Evolutionary conservation across 2,329 filamentous ascomycete species (phyloP), one percentile per base, ranked within the genome.

Genomic region (Leptoxyphium fumago): DNA sequence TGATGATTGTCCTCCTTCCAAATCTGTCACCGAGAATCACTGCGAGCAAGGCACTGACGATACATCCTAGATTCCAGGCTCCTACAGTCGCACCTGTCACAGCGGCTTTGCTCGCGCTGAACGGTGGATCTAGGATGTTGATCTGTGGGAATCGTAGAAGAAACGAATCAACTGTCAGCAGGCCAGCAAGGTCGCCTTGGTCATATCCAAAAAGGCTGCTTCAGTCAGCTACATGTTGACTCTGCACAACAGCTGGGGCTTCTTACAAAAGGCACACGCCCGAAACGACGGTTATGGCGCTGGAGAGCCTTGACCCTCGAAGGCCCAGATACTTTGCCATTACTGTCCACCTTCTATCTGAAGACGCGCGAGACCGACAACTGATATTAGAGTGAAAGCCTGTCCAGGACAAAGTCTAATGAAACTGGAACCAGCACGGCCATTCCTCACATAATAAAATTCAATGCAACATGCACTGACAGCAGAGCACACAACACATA

Each of bases 121-220:
- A 51, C 0, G 61, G 62, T 10, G 57, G 54, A 38, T 60, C 57
- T 13, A 60, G 54, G 13, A 61, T 63, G 44, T 67, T 61, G 43
- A 69, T 63, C 40, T 62, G 45, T 5, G 64, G 65, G 41, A 69
- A 68, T 30, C 59, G 52, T 5, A 50, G 53, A 2, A 77, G 64
- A 52, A 83, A 84, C 9, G 71, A 70, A 15, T 71, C 64, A 54
- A 88, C 72, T 2, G 81, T 84, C 45, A 89, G 66, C 50, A 89
- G 77, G 29, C 59, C 55, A 38, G 56, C 59, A 26, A 61, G 52
- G 29, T 60, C 55, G 41, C 56, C 65, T 62, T 83, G 80, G 60
- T 85, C 82, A 79, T 75, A 76, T 39, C 74, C 74, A 49, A 77
- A 72, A 40, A 50, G 21, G 40, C 36, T 50, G 17, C 7, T 26